Base-by-base conservation (phyloP, 805 yeast species). In the Lipomyces orientalis region DNA sequence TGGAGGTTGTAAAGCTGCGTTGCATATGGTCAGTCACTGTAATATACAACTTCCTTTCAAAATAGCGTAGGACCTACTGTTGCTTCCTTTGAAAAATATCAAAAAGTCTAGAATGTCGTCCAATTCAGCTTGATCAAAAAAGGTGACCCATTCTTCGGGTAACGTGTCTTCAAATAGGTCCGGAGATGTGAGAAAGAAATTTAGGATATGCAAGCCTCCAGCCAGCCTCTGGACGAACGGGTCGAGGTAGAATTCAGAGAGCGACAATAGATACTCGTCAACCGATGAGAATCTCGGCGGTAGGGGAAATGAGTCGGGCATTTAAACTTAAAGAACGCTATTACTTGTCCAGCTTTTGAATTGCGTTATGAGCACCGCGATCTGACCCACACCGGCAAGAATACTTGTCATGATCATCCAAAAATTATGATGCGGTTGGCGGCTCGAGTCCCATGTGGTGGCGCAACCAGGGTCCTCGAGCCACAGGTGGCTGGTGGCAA, bases 211-310 rank as follows among this genome's bases (percentile, higher is more conserved):
- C 6, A 68, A 46, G 16, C 60, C 55, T 5, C 66, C 62, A 6
- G 70, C 69, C 9, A 71, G 59, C 10, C 37, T 46, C 62, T 65
- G 73, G 19, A 71, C 71, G 46, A 70, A 65, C 8, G 73, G 68
- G n/a, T 37, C 25, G 22, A 22, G 16, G 58, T 70, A 70, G 19
- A 71, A 55, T 14, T n/a, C 60, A 19, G 49, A 58, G 3, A 71
- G 67, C 22, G 54, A 43, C 9, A 25, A 51, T 10, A 67, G 51
- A 54, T 70, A 70, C n/a, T 43, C 64, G 34, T 70, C 73, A 9
- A 67, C 64, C 12, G 37, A 25, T 14, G 56, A 51, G 54, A 61
- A 70, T 12, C 58, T 65, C 14, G 54, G 43, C n/a, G 73, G 73
- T 16, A 70, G 43, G 14, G 73, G 69, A 43, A 70, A 70, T 10